Evolutionary conservation across 257 asterid species (phyloP).

Genomic region (Solanum sejunctum): DNA sequence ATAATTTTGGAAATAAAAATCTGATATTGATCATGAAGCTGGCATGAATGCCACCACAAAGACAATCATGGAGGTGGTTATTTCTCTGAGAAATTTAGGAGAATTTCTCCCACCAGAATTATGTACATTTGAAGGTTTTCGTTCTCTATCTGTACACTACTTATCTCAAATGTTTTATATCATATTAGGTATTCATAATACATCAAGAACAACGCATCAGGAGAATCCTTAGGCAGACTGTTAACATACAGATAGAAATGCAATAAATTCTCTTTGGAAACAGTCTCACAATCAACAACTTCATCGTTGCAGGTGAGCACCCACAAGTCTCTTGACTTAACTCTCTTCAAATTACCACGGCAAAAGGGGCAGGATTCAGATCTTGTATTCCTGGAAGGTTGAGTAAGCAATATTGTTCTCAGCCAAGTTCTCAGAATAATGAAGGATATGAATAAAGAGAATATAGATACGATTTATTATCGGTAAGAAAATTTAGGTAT

Average conservation of each 20-base stretch:
- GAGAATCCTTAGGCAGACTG: slow-evolving; percentile 63
- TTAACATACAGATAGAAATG: slow-evolving; percentile 56
- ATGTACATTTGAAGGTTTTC: slow-evolving; percentile 50
- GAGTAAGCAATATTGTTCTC: background rate
- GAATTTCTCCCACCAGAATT: slow-evolving; percentile 26
- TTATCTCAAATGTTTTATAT: slow-evolving; percentile 9
- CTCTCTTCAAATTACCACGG: slow-evolving; percentile 69
- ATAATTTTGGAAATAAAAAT: background rate
- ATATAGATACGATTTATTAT: background rate
- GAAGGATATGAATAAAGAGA: background rate
- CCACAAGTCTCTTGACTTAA: slow-evolving; percentile 72
- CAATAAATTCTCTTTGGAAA: slow-evolving; percentile 49
- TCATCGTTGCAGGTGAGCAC: slow-evolving; percentile 68
- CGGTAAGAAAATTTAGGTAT: slow-evolving; percentile 4
- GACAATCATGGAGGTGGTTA: slow-evolving; percentile 18
- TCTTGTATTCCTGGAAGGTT: slow-evolving; percentile 55
- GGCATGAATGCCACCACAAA: slow-evolving; percentile 16
- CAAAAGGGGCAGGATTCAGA: slow-evolving; percentile 88
- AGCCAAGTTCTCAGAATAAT: background rate
- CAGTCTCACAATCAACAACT: slow-evolving; percentile 45
- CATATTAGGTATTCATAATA: slow-evolving; percentile 67
- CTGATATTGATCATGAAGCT: background rate
- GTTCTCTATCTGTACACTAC: slow-evolving; percentile 23
- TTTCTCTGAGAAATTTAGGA: slow-evolving; percentile 15
- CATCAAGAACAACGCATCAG: slow-evolving; percentile 67